Conservation (phyloP, 139 green algal genomes). For the Coelastrella sp. region DNA sequence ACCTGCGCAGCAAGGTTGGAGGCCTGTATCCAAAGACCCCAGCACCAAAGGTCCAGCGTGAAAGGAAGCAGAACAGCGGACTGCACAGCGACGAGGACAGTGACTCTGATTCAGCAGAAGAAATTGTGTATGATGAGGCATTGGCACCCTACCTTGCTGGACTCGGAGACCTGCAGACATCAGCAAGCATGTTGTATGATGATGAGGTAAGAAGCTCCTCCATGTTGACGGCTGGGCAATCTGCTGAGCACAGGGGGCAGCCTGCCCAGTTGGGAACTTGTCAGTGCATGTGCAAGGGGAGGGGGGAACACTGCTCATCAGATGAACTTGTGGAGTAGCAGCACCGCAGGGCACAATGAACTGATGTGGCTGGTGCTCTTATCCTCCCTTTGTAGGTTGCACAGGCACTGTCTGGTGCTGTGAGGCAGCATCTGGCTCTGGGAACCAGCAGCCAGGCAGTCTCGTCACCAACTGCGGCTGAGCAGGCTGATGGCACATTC, state of each 20-base stretch:
- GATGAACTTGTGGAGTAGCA: not conserved
- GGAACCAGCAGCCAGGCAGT: not conserved
- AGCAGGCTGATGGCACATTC: not conserved
- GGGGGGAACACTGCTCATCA: not conserved
- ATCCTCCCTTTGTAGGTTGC: not conserved
- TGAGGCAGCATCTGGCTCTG: not conserved
- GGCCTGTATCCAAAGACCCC: not conserved
- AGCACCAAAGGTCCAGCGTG: not conserved
- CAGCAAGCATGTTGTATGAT: constrained; percentile 33
- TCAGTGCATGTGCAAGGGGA: not conserved
- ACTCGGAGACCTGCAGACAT: constrained; percentile 12
- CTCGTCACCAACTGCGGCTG: not conserved
- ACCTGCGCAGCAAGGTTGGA: not conserved
- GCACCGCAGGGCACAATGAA: not conserved
- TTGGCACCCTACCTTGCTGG: not conserved
- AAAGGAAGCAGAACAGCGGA: not conserved
- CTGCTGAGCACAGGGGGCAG: not conserved
- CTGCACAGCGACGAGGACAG: constrained; percentile 11
- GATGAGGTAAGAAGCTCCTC: not conserved
- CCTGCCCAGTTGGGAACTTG: too few species aligned
- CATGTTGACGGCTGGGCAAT: not conserved
- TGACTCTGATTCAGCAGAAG: not conserved
- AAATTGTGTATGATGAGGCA: not conserved
- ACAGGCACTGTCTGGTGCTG: not conserved
- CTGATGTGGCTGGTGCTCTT: not conserved